phyloP scores from a whole-genome alignment of 495 filamentous ascomycete species.

The Hypoxylon fragiforme region DNA sequence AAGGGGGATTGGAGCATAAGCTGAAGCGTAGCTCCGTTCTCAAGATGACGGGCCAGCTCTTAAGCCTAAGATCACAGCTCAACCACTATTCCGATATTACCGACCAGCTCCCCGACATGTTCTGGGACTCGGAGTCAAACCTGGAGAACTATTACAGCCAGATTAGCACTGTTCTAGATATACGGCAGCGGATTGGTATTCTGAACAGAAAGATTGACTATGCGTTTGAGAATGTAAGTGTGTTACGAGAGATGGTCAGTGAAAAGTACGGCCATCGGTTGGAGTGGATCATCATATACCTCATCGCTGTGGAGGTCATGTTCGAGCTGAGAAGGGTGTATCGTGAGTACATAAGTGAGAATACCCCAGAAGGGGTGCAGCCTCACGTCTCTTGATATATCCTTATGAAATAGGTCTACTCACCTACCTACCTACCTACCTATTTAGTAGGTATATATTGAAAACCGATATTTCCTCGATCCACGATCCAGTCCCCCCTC shows the following conservation, averaged over 20 bases:
- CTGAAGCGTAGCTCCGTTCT: slow-evolving; percentile 80
- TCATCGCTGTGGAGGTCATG: slow-evolving; percentile 89
- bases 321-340: slow-evolving; percentile 59
- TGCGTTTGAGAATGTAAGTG: slow-evolving; percentile 90
- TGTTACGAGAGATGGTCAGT: slow-evolving; percentile 83
- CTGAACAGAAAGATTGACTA: slow-evolving; percentile 98
- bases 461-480: too few relatives aligned
- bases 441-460: too few relatives aligned
- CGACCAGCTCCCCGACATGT: slow-evolving; percentile 91
- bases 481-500: too few relatives aligned
- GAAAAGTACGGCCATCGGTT: slow-evolving; percentile 83
- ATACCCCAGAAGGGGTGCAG: background rate
- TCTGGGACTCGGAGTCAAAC: slow-evolving; percentile 92
- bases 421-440: too few relatives aligned
- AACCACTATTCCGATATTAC: slow-evolving; percentile 98
- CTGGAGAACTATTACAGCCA: slow-evolving; percentile 91
- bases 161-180: slow-evolving; percentile 86
- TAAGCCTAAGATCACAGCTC: slow-evolving; percentile 85
- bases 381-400: background rate
- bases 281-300: slow-evolving; percentile 96
- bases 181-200: slow-evolving; percentile 87
- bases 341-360: slow-evolving; percentile 41
- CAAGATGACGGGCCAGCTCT: slow-evolving; percentile 90
- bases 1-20: slow-evolving; percentile 65
- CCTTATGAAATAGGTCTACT: background rate